These are phyloP conservation scores for Citrus reticulata DNA, from an alignment of 345 rosid species.

Conservation along the genomic window DNA sequence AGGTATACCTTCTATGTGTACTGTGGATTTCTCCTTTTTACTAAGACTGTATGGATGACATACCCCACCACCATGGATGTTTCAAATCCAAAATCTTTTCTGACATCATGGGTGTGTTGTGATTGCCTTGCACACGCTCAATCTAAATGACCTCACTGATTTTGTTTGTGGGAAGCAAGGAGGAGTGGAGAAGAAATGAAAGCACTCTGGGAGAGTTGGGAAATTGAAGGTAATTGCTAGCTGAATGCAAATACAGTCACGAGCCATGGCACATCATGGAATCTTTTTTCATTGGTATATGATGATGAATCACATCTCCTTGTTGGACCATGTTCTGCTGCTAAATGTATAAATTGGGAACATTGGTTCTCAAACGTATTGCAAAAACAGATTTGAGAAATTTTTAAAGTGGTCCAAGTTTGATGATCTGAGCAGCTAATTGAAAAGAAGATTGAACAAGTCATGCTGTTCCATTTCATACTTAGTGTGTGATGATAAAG, in stretches of 20 bases:
- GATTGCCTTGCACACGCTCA: background rate
- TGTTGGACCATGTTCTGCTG: conserved; percentile 1
- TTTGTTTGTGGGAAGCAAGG: conserved; percentile 2
- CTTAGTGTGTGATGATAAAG: background rate
- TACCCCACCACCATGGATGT: background rate
- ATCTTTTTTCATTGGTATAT: background rate
- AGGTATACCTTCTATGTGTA: no score
- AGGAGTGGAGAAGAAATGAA: background rate
- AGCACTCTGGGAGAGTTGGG: background rate
- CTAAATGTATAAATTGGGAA: background rate
- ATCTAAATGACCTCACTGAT: background rate
- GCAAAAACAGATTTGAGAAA: background rate
- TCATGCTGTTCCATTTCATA: background rate
- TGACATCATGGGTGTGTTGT: background rate
- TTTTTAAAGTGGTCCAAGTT: background rate
- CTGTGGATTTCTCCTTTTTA: background rate
- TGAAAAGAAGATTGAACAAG: background rate
- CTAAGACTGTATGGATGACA: background rate
- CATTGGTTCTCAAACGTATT: background rate
- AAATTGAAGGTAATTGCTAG: background rate
- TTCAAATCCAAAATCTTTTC: background rate
- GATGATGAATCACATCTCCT: background rate
- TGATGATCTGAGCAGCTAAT: background rate
- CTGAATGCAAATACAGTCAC: background rate
- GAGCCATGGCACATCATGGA: background rate